phyloP scores from a whole-genome alignment of 1,284 basidiomycete species.

The Cryptococcus wingfieldii region DNA sequence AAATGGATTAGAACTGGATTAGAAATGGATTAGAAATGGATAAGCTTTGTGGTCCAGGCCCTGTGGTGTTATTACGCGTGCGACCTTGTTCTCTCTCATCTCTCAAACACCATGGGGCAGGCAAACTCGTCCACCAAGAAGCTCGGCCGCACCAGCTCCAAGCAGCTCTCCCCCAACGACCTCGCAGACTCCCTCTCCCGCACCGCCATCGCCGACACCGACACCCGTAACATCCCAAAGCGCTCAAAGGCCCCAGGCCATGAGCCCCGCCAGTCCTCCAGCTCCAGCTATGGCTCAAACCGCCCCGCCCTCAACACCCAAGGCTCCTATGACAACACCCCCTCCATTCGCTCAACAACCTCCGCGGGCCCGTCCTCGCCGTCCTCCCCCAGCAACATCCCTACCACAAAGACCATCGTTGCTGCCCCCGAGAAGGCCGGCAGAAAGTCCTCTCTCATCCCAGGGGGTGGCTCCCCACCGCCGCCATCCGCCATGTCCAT shows the following conservation, averaged over 20 bases:
- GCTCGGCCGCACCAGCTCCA: constrained; percentile 49
- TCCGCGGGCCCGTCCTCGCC: constrained; percentile 14
- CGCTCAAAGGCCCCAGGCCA: background rate
- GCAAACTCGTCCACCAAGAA: constrained; percentile 46
- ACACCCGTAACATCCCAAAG: background rate
- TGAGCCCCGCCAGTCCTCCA: constrained; percentile 12
- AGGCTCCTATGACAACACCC: constrained; percentile 15
- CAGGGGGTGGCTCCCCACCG: constrained; percentile 30
- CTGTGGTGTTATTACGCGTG: background rate
- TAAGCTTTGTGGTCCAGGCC: constrained; percentile 2
- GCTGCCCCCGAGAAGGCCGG: constrained; percentile 24
- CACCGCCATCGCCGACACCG: constrained; percentile 23
- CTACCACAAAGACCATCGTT: constrained; percentile 48
- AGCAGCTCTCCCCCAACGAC: constrained; percentile 46
- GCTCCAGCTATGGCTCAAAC: constrained; percentile 14
- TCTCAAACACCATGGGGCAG: constrained; percentile 43
- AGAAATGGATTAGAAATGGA: background rate
- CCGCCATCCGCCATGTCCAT: constrained; percentile 29
- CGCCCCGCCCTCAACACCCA: constrained; percentile 9
- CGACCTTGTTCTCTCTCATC: background rate
- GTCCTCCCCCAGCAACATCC: constrained; percentile 22
- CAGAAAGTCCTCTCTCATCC: constrained; percentile 25
- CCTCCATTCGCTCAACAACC: constrained; percentile 13
- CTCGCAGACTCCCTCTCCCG: constrained; percentile 39
- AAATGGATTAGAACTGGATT: background rate